Conservation (phyloP, 768 basidiomycete genomes). For the Trametes cingulata region DNA sequence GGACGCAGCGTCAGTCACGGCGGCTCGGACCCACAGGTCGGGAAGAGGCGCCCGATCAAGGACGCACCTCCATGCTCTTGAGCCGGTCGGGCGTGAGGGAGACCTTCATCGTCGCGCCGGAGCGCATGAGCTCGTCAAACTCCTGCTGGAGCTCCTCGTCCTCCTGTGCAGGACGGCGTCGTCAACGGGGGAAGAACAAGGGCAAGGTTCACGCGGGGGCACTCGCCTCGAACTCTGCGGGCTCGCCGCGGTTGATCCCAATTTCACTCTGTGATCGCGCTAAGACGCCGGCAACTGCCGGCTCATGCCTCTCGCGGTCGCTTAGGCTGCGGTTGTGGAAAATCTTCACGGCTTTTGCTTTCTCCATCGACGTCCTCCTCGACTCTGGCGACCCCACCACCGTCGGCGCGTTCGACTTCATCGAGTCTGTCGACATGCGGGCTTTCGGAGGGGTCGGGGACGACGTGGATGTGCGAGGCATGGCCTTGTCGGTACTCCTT, state of each 20-base stretch:
- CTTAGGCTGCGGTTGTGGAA: conserved; percentile 52
- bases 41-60: conserved; percentile 24
- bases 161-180: conserved; percentile 36
- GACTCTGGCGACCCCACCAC: conserved; percentile 28
- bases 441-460: conserved; percentile 35
- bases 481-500: conserved; percentile 48
- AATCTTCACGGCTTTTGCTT: conserved; percentile 60
- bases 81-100: conserved; percentile 93
- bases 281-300: conserved; percentile 23
- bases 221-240: conserved; percentile 28
- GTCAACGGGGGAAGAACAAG: not conserved
- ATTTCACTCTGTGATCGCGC: conserved; percentile 40
- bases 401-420: conserved; percentile 26
- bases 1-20: conserved; percentile 1
- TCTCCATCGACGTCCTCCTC: conserved; percentile 61
- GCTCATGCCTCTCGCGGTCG: conserved; percentile 41
- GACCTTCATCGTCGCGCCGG: conserved; percentile 90
- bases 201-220: conserved; percentile 2
- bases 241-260: conserved; percentile 17
- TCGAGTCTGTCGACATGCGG: conserved; percentile 44
- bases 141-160: conserved; percentile 60
- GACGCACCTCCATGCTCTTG: conserved; percentile 90
- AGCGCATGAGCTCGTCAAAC: conserved; percentile 92
- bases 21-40: not conserved
- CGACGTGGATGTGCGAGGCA: conserved; percentile 43